Conservation (phyloP, 2,329 filamentous ascomycete species). For the Colletotrichum orbiculare region DNA sequence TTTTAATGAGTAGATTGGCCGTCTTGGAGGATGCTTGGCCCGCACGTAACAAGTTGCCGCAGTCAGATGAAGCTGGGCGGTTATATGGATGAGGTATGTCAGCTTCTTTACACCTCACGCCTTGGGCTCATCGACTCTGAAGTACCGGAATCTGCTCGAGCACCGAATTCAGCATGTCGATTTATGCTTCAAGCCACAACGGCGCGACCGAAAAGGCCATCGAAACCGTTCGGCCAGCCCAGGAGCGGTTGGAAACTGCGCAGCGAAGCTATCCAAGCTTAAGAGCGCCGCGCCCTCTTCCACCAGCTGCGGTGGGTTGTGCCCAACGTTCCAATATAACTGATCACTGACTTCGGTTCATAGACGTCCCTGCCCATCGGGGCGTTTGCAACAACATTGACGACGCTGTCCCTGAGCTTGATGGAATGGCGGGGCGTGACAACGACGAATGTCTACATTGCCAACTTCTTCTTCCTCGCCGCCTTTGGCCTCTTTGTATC, state of each 20-base stretch:
- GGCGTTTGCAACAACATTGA: slow-evolving; percentile 65
- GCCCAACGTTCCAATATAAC: too few species aligned
- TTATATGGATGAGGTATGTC: too few species aligned
- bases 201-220: slow-evolving; percentile 13
- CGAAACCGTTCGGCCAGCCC: not conserved
- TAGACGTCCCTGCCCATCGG: slow-evolving; percentile 61
- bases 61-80: too few species aligned
- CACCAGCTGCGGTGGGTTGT: slow-evolving; percentile 22
- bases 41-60: too few species aligned
- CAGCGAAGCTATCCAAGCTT: not conserved
- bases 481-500: slow-evolving; percentile 64
- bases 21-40: too few species aligned
- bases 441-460: slow-evolving; percentile 62
- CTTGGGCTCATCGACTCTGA: too few species aligned
- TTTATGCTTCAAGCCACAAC: slow-evolving; percentile 1
- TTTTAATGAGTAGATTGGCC: too few species aligned
- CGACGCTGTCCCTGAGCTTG: slow-evolving; percentile 62
- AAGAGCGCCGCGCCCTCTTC: slow-evolving; percentile 18
- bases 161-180: slow-evolving; percentile 1
- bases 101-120: too few species aligned
- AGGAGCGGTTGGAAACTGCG: slow-evolving; percentile 6
- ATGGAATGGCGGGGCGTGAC: slow-evolving; percentile 66
- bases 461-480: slow-evolving; percentile 63
- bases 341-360: too few species aligned
- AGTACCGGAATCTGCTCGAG: too few species aligned